Evolutionary conservation across 352 stramenopile species (phyloP).

Genomic region (Phytophthora sansomeana): DNA sequence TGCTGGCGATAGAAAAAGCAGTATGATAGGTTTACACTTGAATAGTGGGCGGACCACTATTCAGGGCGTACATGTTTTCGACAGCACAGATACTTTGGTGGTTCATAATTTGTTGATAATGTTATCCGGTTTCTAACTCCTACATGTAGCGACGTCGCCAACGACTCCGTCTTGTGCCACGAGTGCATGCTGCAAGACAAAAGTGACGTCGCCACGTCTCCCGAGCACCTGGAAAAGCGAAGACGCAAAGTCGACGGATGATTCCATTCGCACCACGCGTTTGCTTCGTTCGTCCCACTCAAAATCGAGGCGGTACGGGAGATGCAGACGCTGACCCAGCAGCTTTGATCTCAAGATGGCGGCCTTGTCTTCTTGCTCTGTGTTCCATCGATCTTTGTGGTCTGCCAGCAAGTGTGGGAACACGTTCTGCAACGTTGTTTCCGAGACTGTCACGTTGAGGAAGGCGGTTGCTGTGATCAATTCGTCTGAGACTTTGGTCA

Average conservation of each 20-base stretch:
- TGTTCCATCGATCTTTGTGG: background rate
- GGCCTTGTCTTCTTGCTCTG: background rate
- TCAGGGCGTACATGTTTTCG: too few relatives aligned
- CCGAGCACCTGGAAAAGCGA: constrained; percentile 17
- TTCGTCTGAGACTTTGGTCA: constrained; percentile 19
- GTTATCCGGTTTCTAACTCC: too few relatives aligned
- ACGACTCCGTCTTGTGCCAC: constrained; percentile 15
- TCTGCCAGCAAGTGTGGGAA: constrained; percentile 13
- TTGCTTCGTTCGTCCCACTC: constrained; percentile 26
- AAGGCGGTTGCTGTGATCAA: constrained; percentile 12
- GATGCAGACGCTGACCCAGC: constrained; percentile 16
- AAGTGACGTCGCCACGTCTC: constrained; percentile 10
- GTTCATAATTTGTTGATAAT: too few relatives aligned
- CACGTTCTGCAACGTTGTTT: constrained; percentile 19
- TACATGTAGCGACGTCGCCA: background rate
- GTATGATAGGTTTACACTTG: background rate
- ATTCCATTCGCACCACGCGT: constrained; percentile 20
- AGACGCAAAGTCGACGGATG: constrained; percentile 19
- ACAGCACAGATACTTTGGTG: too few relatives aligned
- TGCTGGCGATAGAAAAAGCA: too few relatives aligned
- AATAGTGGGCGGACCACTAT: too few relatives aligned
- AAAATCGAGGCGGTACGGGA: constrained; percentile 25
- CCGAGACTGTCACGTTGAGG: constrained; percentile 22
- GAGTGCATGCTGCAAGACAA: constrained; percentile 16
- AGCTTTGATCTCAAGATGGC: constrained; percentile 13